Evolutionary conservation across 1,284 basidiomycete species (phyloP), one percentile per base, ranked within the genome.

Genomic region (Amylostereum chailletii): DNA sequence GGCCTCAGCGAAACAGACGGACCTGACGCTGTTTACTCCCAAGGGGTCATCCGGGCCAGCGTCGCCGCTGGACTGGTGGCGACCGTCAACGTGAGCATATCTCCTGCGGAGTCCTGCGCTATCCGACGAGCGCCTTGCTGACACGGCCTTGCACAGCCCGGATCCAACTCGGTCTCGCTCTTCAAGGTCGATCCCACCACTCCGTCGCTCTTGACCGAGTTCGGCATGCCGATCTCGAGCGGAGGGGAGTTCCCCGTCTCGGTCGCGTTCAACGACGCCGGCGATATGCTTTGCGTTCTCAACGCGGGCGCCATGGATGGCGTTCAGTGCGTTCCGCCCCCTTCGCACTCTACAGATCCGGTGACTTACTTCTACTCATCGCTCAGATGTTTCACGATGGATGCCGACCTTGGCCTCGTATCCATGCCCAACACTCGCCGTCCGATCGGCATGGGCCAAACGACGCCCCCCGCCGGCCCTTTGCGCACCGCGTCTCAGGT

Each of bases 171-270:
- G 0, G 54, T 75, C 8, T 66, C 71, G 3, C 58, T 72, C 49
- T 76, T 76, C 61, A 57, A 57, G 42, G 72, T 77, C 59, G 62
- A 75, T 57, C 63, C 69, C 5, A 60, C 56, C 29, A 61, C 71
- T 55, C 74, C 75, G 0, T 64, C 68, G 3, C 57, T 63, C 42
- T 55, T 76, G 34, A 56, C 58, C 8, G 65, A 66, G 59, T 59
- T 76, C 29, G 75, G 74, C 2, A 57, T 60, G 40, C 71, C 73
- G 6, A 61, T 71, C 5, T 63, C 64, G 11, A 68, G 65, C 34
- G 71, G 68, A 3, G 74, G 75, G 29, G 70, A 77, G 51, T 76
- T 76, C 63, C 75, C 75, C 8, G 62, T 75, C 47, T 72, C 73
- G 0, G 51, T 75, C 7, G 69, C 72, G 6, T 65, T 75, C 55